These are phyloP conservation scores for Vairimorpha apis DNA, from an alignment of 371 early-diverging fungal species.

Conservation along the genomic window DNA sequence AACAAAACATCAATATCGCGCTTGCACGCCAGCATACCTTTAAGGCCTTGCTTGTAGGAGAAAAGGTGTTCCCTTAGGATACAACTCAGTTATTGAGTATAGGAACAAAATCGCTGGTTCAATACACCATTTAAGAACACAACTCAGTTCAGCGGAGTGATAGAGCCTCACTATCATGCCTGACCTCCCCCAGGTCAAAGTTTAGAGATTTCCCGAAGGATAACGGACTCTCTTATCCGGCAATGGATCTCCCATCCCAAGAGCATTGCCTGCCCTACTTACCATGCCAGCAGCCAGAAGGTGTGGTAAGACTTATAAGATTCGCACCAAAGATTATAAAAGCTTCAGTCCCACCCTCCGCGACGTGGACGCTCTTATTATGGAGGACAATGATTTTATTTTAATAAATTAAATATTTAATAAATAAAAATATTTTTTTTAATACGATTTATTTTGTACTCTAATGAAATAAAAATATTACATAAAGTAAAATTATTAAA, in stretches of 20 bases:
- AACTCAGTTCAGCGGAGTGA: neutral
- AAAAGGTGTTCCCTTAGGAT: neutral
- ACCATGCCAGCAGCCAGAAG: neutral
- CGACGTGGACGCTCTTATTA: neutral
- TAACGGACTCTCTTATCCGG: neutral
- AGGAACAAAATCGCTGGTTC: neutral
- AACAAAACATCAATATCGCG: neutral
- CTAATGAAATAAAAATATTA: no score
- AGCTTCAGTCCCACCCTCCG: neutral
- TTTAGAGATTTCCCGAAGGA: no score
- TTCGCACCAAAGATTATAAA: neutral
- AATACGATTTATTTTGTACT: no score
- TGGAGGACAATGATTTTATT: neutral
- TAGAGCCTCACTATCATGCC: neutral
- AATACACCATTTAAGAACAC: neutral
- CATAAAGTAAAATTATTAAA: no score
- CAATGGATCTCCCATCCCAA: neutral
- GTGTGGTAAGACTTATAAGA: neutral
- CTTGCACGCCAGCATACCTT: neutral
- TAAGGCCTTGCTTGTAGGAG: neutral
- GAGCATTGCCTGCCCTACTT: neutral
- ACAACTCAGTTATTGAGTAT: neutral
- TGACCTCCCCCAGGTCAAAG: neutral
- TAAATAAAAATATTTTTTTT: no score
- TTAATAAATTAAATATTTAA: no score